These are phyloP conservation scores for Suaeda aralocaspica DNA, from an alignment of 148 eudicot genomes.

Conservation along the genomic window DNA sequence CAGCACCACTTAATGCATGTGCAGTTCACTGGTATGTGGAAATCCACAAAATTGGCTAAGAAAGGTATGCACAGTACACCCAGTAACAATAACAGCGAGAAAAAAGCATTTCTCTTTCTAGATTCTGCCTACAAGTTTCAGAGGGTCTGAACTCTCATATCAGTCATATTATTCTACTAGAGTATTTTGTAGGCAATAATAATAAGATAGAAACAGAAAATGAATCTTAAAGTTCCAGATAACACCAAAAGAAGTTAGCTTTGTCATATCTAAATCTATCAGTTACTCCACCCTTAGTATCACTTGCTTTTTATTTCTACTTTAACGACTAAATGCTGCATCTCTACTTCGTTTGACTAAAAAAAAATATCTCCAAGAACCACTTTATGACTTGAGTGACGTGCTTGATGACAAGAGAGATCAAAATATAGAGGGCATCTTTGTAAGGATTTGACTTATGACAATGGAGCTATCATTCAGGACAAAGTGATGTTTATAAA, in stretches of 20 bases:
- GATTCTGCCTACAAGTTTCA: background rate
- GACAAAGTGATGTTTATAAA: background rate
- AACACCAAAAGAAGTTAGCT: background rate
- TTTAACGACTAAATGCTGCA: background rate
- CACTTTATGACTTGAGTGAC: background rate
- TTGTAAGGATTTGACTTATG: no score
- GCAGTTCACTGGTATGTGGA: background rate
- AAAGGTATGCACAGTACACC: background rate
- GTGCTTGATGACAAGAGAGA: background rate
- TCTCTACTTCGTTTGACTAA: background rate
- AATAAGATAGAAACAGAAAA: background rate
- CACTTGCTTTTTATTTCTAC: background rate
- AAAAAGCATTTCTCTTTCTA: background rate
- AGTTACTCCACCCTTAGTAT: background rate
- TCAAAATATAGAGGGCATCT: background rate
- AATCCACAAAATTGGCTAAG: background rate
- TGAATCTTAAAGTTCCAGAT: background rate
- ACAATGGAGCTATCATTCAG: background rate
- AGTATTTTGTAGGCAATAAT: background rate
- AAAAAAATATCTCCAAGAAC: no score
- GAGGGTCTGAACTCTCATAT: background rate
- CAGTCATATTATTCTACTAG: background rate
- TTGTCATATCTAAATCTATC: slow-evolving; percentile 2
- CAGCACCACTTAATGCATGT: no score
- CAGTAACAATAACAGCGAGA: background rate